phyloP scores from a whole-genome alignment of 2,329 filamentous ascomycete species.

The Cladosporium halotolerans region DNA sequence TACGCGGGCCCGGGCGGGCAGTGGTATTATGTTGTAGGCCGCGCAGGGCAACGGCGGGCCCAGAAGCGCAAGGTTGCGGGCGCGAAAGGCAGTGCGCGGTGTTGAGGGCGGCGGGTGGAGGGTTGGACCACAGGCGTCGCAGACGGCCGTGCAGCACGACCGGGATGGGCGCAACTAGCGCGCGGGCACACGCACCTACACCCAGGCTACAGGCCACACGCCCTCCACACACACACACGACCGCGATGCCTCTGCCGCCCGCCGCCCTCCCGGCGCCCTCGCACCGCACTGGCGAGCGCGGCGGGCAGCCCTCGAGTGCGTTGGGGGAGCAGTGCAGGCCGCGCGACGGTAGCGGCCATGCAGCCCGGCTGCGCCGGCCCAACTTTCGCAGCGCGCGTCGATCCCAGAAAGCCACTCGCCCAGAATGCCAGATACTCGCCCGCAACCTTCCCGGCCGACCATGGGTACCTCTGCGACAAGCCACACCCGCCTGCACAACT shows the following conservation, averaged over 20 bases:
- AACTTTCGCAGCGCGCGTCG: not conserved
- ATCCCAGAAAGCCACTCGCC: not conserved
- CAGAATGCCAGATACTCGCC: too few species aligned
- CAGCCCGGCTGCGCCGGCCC: slow-evolving; percentile 1
- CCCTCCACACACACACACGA: not conserved
- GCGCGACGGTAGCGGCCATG: slow-evolving; percentile 2
- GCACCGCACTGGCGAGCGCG: too few species aligned
- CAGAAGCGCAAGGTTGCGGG: slow-evolving; percentile 6
- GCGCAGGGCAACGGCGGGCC: not conserved
- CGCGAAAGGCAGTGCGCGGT: slow-evolving; percentile 3
- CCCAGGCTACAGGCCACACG: not conserved
- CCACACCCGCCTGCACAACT: slow-evolving; percentile 5
- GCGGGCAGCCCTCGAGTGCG: not conserved
- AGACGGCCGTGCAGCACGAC: slow-evolving; percentile 4
- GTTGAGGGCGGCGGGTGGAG: slow-evolving; percentile 10
- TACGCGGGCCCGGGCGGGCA: not conserved
- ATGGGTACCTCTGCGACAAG: slow-evolving; percentile 9
- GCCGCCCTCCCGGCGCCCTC: too few species aligned
- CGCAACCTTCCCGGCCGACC: slow-evolving; percentile 7
- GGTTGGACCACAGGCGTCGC: slow-evolving; percentile 7
- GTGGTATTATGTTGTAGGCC: slow-evolving; percentile 7
- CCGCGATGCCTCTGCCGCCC: too few species aligned
- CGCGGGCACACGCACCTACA: not conserved
- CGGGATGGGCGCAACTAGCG: not conserved
- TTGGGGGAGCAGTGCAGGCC: slow-evolving; percentile 7